A percentile compares a stretch with the other conserved stretches of the same genome.
phyloP scores from a whole-genome alignment of 202 grass and related monocot genomes.

The Panicum virgatum region DNA sequence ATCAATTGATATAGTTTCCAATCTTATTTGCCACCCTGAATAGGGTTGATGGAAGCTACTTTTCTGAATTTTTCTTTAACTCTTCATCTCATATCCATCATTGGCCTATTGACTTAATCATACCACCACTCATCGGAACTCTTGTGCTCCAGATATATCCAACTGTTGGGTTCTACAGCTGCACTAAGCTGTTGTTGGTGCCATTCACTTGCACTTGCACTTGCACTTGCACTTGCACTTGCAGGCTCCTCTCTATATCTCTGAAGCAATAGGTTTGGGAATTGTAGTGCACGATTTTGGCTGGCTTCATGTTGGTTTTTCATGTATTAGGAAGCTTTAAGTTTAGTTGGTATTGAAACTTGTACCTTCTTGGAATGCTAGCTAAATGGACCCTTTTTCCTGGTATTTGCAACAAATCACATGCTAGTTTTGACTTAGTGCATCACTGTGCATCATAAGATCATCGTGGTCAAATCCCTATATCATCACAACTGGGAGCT shows the following conservation, averaged over 20 bases:
- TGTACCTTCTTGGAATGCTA: not conserved
- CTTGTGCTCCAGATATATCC: not conserved
- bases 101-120: not conserved
- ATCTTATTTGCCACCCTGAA: not conserved
- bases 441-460: not conserved
- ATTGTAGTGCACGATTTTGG: not conserved
- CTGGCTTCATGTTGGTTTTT: slow-evolving; percentile 20
- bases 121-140: not conserved
- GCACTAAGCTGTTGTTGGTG: not conserved
- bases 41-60: not conserved
- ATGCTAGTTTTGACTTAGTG: slow-evolving; percentile 1
- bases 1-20: not conserved
- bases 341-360: slow-evolving; percentile 4
- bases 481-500: not conserved
- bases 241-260: slow-evolving; percentile 17
- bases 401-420: slow-evolving; percentile 9
- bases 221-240: slow-evolving; percentile 12
- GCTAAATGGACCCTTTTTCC: not conserved
- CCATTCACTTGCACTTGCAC: not conserved
- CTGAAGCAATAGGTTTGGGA: not conserved
- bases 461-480: slow-evolving; percentile 5
- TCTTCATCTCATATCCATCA: not conserved
- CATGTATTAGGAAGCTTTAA: not conserved
- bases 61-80: not conserved
- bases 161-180: not conserved